Base-by-base conservation (phyloP, 768 basidiomycete species). In the Lactifluus subvellereus region DNA sequence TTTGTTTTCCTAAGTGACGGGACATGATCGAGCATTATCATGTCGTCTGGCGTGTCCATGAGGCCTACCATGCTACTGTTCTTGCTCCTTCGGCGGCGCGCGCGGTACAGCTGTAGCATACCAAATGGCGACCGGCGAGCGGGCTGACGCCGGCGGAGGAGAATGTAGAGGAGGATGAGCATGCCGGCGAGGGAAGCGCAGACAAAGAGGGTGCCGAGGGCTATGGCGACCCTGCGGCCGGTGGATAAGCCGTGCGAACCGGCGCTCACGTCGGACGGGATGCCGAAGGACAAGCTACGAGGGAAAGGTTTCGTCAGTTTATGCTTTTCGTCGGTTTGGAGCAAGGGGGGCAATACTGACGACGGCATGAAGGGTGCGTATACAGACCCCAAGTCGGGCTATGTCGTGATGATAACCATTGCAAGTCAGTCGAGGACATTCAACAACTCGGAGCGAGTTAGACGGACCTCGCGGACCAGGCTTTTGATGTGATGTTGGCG, bases 371-470 rank as follows among this genome's bases (percentile, higher is more conserved):
- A 38, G 30, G 59, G 59, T 3, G 62, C 66, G 42, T 59, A 64
- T 18, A 51, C 55, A 3, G 66, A 59, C 27, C 66, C 66, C 27
- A 65, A 47, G 14, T 65, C 55, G 1, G 57, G 62, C 66, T 66
- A 49, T 35, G 27, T 27, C 37, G 14, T 45, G 18, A 13, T 22
- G 22, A 18, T 27, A 35, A 54, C 27, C 27, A 27, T 52, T 43
- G 32, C 20, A 37, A n/a, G 32, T 13, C 6, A 18, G 16, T 2
- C 4, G 18, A 22, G 14, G 20, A n/a, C 7, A 6, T 35, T 8
- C 18, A 38, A 40, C 40, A 2, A 1, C 22, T 22, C 22, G 22
- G 32, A n/a, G 13, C 7, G 18, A 40, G n/a, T 7, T 6, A 32
- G 42, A 53, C 61, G 30, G 43, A 60, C 53, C 43, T 65, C 9